Base-by-base conservation (phyloP, 805 yeast species). In the Sugiyamaella mastotermitis region DNA sequence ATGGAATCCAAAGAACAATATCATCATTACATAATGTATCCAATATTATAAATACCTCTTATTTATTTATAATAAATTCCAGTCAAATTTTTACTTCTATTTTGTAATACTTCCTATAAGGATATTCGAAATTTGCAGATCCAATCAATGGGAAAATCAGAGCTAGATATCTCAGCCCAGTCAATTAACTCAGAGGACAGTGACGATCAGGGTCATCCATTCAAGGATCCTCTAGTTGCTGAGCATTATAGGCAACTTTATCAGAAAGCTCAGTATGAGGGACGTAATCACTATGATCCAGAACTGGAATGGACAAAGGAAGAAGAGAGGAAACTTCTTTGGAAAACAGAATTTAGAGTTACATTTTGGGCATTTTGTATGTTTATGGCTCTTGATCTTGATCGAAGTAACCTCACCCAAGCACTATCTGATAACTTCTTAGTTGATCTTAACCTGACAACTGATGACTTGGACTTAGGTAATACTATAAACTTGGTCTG, bases 361-460 rank as follows among this genome's bases (percentile, higher is more conserved):
- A 62, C 77, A 3, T 56, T 74, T 21, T 65, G 78, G 64, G 80
- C 81, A 0, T 74, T 75, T 43, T 47, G 77, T 39, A 66, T 77
- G 74, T 78, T 78, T 52, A 58, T 72, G 28, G 78, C 75, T 11
- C 63, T 78, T 38, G 76, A 78, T 50, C 56, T 76, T 42, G 82
- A 76, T 56, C 58, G 84, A 49, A 67, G 68, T 37, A 78, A 78
- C 51, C 54, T 78, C 36, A 52, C 65, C 3, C 78, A 76, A 48
- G 80, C 81, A 7, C 61, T 74, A 4, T 62, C 83, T 0, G 83
- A 75, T 46, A 68, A 72, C 46, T 46, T 79, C 48, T 53, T 78
- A 35, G 58, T 54, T 1, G 82, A 78, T 47, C 59, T 78, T 39
- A 52, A 61, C 1, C 48, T 79, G 50, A 69, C 69, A 17, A 75